Base-by-base conservation (phyloP, 2,329 filamentous ascomycete species). In the Proliferodiscus dingleyae region DNA sequence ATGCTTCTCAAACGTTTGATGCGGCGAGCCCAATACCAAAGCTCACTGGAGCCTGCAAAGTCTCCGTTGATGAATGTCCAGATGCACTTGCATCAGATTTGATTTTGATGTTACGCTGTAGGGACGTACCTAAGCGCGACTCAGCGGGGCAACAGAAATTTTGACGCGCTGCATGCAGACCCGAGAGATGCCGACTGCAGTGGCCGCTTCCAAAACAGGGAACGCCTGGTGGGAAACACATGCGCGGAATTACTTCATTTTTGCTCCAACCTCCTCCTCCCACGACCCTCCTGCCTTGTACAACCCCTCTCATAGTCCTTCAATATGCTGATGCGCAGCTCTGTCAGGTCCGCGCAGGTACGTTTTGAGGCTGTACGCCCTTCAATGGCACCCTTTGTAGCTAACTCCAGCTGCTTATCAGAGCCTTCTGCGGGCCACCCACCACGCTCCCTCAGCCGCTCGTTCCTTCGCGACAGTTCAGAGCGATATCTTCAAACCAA, bases 401-500 rank as follows among this genome's bases (percentile, higher is more conserved):
- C 56, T 61, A 57, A 60, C 41, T 37, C 32, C 26, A 47, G 46
- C 46, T 55, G 53, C 50, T 59, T 57, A 60, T 58, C 57, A 65
- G 60, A 60, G 58, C 57, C 57, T 63, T 61, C 53, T 63, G 50
- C 59, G 57, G 57, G 50, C 54, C 41, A 53, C 57, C 48, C 51
- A 57, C 50, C 53, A 55, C 50, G 49, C 60, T 16, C 15, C 30
- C 30, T 33, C 30, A 5, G 13, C 13, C 24, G 53, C 58, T 18
- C 55, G 55, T 50, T 51, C 60, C 43, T 83, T 89, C 68, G 88
- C 89, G 61, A 95, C 88, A 55, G 77, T 95, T 61, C 82, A 89
- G 71, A 86, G 86, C 68, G 93, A 97, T 72, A 91, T 97, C 72
- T 96, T 97, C 81, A 95, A 96, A 89, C 91, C 75, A 93, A 97